Percentiles rank a stretch among this genome's conserved stretches.
Evolutionary conservation across 768 basidiomycete genomes (phyloP).

Genomic region (Phylloporus sp.): DNA sequence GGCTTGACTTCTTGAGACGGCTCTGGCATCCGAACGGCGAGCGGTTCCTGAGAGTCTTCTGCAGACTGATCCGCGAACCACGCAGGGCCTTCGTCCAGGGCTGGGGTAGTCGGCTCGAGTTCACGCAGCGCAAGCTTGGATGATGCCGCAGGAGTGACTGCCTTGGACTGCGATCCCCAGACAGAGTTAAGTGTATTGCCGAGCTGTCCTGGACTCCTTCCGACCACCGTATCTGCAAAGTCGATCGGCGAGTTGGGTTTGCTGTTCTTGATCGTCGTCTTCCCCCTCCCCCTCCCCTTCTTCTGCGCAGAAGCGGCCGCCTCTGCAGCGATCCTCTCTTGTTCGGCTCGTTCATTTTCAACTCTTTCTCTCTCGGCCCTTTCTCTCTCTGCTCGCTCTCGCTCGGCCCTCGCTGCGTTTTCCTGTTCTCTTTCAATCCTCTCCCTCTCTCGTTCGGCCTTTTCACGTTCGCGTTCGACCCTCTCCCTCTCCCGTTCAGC

Average conservation of each 20-base stretch:
- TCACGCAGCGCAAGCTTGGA: slow-evolving; percentile 1
- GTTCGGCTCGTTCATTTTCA: slow-evolving; percentile 12
- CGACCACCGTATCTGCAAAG: slow-evolving; percentile 33
- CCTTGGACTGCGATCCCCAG: slow-evolving; percentile 40
- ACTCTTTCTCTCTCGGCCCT: slow-evolving; percentile 2
- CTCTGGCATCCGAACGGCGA: too few relatives aligned
- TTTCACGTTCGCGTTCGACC: slow-evolving; percentile 3
- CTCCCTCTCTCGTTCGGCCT: slow-evolving; percentile 3
- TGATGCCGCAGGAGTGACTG: slow-evolving; percentile 23
- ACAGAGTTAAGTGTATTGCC: slow-evolving; percentile 42
- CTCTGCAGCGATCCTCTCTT: slow-evolving; percentile 6
- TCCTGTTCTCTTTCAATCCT: neutral
- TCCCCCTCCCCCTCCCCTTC: slow-evolving; percentile 15
- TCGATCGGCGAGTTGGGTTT: slow-evolving; percentile 30
- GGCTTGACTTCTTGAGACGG: neutral
- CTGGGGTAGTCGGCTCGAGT: slow-evolving; percentile 9
- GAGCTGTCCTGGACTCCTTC: slow-evolving; percentile 36
- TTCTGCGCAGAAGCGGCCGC: neutral
- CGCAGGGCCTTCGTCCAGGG: slow-evolving; percentile 9
- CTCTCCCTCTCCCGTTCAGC: slow-evolving; percentile 8
- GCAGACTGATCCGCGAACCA: neutral
- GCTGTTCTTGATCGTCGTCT: slow-evolving; percentile 19
- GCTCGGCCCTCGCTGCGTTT: neutral
- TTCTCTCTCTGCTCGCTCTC: slow-evolving; percentile 4
- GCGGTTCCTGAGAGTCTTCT: neutral